Percentiles rank a stretch among this genome's conserved stretches.
These are phyloP conservation scores for Schizonepeta tenuifolia DNA, from an alignment of 257 asterid genomes.

Conservation along the genomic window DNA sequence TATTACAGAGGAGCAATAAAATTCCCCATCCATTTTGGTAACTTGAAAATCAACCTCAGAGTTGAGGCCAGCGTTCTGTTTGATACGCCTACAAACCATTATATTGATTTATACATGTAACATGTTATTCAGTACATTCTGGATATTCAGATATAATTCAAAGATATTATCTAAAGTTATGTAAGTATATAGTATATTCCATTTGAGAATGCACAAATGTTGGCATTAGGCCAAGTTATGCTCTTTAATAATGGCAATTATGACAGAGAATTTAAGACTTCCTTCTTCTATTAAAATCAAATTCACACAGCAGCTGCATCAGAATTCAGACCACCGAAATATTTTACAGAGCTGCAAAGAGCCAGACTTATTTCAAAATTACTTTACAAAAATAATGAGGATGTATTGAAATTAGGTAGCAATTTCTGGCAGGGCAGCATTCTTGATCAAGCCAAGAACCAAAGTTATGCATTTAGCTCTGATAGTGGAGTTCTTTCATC, in stretches of 20 bases:
- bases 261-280: too few relatives aligned
- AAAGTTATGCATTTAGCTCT: conserved; percentile 35
- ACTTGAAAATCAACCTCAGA: conserved; percentile 8
- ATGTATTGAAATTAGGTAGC: neutral
- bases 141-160: conserved; percentile 14
- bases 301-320: too few relatives aligned
- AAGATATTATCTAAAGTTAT: neutral
- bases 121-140: neutral
- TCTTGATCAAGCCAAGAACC: neutral
- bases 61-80: conserved; percentile 18
- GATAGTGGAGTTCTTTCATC: conserved; percentile 43
- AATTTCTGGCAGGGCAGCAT: neutral
- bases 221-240: neutral
- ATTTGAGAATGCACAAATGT: neutral
- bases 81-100: conserved; percentile 11
- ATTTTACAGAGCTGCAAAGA: too few relatives aligned
- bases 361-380: too few relatives aligned
- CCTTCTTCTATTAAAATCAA: too few relatives aligned
- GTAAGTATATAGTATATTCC: neutral
- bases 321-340: too few relatives aligned
- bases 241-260: neutral
- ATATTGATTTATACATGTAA: conserved; percentile 12
- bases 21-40: conserved; percentile 8
- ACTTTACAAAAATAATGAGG: neutral
- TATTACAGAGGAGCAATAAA: conserved; percentile 29